Evolutionary conservation across 2,329 filamentous ascomycete species (phyloP), one percentile per base, ranked within the genome.

Genomic region (Fusarium udum): DNA sequence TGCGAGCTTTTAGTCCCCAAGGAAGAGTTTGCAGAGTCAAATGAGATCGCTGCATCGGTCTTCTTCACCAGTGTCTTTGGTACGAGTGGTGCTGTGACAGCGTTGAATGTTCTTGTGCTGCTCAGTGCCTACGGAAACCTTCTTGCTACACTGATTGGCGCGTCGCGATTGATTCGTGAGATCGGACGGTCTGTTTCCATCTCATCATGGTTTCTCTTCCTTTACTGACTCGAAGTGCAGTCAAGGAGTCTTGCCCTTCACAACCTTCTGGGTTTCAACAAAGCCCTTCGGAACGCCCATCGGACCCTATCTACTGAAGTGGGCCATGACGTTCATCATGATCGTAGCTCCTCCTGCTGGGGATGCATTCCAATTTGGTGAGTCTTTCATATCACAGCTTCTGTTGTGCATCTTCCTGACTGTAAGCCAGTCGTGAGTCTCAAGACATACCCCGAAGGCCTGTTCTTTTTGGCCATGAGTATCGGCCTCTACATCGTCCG

Each of bases 331-430:
- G 0, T 77, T 89, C 9, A 73, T 91, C 52, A 89, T 91, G 87
- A 91, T 91, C 34, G 77, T 90, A 0, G 88, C 87, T 0, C 86
- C 89, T 1, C 90, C 90, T 0, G 88, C 89, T 2, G 90, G 90
- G 4, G 90, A 92, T 75, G 90, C 90, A 0, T 92, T 92, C 78
- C 86, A 87, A 61, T 92, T 92, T 72, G 83, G 86, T 87, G 76
- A n/a, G 79, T 71, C 4, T 5, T 14, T 15, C 7, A 3, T 3
- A 13, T 15, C 26, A 6, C 6, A 4, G n/a, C n/a, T n/a, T n/a
- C n/a, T n/a, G n/a, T n/a, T n/a, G n/a, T n/a, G n/a, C n/a, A n/a
- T n/a, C n/a, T n/a, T n/a, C n/a, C n/a, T 55, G 31, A 56, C 22
- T 15, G 83, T 92, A 77, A 77, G 86, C 82, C 31, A 88, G 89